Conservation (phyloP, 495 filamentous ascomycete genomes). For the Corynascus novoguineensis region DNA sequence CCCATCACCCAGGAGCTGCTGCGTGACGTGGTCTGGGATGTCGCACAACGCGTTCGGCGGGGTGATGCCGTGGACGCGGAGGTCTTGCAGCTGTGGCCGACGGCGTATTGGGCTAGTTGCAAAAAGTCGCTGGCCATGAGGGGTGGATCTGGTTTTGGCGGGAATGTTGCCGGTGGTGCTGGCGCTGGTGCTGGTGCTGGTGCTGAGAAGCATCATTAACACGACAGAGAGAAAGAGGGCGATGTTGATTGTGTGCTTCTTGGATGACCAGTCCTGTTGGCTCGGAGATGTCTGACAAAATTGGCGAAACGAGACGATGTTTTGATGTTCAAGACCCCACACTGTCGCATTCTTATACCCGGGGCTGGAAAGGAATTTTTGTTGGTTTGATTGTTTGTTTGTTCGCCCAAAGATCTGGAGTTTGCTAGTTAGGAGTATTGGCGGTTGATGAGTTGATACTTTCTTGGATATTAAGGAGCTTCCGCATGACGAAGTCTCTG, state of each 20-base stretch:
- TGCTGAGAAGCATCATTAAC: not conserved
- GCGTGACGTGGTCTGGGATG: constrained; percentile 66
- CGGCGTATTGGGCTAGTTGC: constrained; percentile 48
- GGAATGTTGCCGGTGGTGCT: too few species aligned
- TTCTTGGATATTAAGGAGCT: not conserved
- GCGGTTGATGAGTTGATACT: not conserved
- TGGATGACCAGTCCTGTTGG: not conserved
- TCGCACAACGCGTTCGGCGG: constrained; percentile 67
- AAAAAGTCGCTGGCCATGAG: constrained; percentile 32
- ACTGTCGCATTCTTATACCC: constrained; percentile 9
- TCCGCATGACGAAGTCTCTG: not conserved
- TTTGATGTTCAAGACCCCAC: constrained; percentile 8
- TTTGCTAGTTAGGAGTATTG: not conserved
- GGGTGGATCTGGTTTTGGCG: too few species aligned
- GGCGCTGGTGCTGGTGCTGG: not conserved
- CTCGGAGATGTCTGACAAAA: not conserved
- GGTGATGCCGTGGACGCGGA: constrained; percentile 66
- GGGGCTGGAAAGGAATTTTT: not conserved
- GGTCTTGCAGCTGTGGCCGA: constrained; percentile 59
- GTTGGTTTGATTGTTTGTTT: too few species aligned
- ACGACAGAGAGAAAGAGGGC: not conserved
- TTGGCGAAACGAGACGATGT: not conserved
- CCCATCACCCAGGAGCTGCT: constrained; percentile 73
- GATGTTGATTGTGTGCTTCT: not conserved
- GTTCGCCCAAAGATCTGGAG: not conserved